phyloP scores from a whole-genome alignment of 257 asterid genomes.

The Hygrophila difformis region DNA sequence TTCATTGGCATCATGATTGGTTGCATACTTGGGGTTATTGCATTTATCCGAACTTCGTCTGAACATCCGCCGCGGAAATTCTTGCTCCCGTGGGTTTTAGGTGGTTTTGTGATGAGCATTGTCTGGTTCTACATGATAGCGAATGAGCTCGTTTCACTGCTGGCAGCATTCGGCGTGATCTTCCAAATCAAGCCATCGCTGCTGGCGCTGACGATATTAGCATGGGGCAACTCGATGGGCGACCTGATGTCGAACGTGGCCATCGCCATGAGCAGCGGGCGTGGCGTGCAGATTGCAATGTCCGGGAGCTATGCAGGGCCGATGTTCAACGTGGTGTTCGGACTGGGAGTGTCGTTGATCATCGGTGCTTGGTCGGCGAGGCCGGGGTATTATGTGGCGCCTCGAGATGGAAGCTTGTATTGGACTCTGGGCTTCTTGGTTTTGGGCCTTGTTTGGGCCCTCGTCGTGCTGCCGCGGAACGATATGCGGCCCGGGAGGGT shows the following conservation, averaged over 20 bases:
- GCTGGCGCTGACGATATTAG: conserved; percentile 58
- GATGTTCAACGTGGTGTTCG: conserved; percentile 70
- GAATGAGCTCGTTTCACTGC: conserved; percentile 62
- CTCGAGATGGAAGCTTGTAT: conserved; percentile 55
- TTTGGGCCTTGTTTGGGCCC: conserved; percentile 55
- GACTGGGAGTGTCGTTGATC: conserved; percentile 66
- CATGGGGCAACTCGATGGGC: conserved; percentile 94
- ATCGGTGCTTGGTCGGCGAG: conserved; percentile 51
- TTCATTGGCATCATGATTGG: conserved; percentile 29
- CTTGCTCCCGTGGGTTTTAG: conserved; percentile 59
- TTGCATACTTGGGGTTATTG: conserved; percentile 35
- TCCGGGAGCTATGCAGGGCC: conserved; percentile 87
- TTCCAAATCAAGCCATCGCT: conserved; percentile 45
- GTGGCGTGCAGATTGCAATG: conserved; percentile 75
- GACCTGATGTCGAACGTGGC: conserved; percentile 78
- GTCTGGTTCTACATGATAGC: conserved; percentile 79
- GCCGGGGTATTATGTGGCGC: conserved; percentile 39
- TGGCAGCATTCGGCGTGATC: conserved; percentile 52
- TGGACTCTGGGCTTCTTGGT: conserved; percentile 51
- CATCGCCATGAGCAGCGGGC: conserved; percentile 47
- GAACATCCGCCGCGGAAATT: conserved; percentile 48
- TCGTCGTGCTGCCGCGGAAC: conserved; percentile 46
- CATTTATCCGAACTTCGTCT: conserved; percentile 26
- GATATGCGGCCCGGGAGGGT: conserved; percentile 57
- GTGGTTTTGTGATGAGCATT: conserved; percentile 77